These are phyloP conservation scores for Cutaneotrichosporon cyanovorans DNA, from an alignment of 1,284 basidiomycete species.

Conservation along the genomic window DNA sequence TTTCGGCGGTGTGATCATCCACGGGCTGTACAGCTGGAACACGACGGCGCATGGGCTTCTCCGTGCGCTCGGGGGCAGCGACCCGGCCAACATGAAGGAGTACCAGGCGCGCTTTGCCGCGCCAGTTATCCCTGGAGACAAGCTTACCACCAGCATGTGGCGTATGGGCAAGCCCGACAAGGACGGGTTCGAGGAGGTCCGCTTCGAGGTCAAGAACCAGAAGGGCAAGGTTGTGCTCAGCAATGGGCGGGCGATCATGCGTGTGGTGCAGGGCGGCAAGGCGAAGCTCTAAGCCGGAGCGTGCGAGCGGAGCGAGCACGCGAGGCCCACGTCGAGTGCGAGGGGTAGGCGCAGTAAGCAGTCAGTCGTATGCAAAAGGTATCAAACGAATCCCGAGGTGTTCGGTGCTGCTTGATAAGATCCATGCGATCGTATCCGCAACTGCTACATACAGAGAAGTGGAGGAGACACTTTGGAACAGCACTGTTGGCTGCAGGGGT, in stretches of 20 bases:
- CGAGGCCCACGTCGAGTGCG: no score
- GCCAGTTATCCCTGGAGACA: conserved; percentile 18
- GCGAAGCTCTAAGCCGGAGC: conserved; percentile 12
- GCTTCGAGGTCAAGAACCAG: conserved; percentile 14
- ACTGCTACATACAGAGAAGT: no score
- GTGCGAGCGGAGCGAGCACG: not conserved
- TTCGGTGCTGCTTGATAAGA: no score
- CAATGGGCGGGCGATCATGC: conserved; percentile 17
- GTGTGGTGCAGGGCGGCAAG: conserved; percentile 6
- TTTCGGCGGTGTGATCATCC: conserved; percentile 20
- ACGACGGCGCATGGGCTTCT: conserved; percentile 16
- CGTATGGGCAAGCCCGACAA: conserved; percentile 14
- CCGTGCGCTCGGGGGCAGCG: conserved; percentile 8
- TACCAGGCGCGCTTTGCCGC: conserved; percentile 16
- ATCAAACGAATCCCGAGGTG: no score
- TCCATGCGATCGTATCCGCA: no score
- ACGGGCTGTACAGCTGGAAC: conserved; percentile 20
- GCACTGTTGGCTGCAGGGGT: no score
- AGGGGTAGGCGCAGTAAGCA: no score
- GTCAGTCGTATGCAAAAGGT: no score
- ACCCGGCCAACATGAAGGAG: conserved; percentile 17
- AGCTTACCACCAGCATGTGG: conserved; percentile 13
- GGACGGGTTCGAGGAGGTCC: conserved; percentile 18
- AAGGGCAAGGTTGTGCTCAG: conserved; percentile 12
- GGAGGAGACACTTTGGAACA: no score